These are phyloP conservation scores for Collybia sp. DNA, from an alignment of 768 basidiomycete species.

Conservation along the genomic window DNA sequence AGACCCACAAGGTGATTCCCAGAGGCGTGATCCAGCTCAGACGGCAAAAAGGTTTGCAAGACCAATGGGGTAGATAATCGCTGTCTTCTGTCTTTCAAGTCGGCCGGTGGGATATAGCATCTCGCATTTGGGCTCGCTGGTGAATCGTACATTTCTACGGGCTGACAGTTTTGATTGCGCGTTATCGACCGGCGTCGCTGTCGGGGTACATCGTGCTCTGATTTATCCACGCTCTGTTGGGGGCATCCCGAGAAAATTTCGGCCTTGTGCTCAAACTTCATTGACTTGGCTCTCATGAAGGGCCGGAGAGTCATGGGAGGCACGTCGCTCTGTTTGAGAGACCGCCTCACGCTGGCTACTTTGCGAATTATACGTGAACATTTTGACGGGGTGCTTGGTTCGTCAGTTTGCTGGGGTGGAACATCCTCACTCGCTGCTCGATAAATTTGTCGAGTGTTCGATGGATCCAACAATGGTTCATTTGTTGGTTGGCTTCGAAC, in stretches of 20 bases:
- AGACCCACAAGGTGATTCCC: background rate
- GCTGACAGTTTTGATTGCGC: background rate
- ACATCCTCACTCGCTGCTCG: background rate
- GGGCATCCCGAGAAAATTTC: constrained; percentile 25
- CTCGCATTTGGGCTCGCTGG: constrained; percentile 1
- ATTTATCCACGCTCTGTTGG: constrained; percentile 25
- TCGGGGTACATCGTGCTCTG: constrained; percentile 23
- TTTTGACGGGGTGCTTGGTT: background rate
- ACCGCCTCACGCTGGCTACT: constrained; percentile 30
- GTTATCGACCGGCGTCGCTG: constrained; percentile 16
- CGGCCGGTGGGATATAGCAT: constrained; percentile 10
- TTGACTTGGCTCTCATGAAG: too few species aligned
- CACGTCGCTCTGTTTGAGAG: constrained; percentile 8
- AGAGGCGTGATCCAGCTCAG: background rate
- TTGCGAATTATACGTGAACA: constrained; percentile 29
- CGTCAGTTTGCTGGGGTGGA: background rate
- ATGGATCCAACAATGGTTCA: background rate
- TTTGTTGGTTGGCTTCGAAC: background rate
- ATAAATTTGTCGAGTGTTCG: background rate
- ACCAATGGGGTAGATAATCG: constrained; percentile 8
- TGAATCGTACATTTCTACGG: background rate
- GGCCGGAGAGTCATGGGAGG: constrained; percentile 1
- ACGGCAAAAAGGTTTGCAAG: constrained; percentile 1
- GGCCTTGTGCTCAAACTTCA: constrained; percentile 9
- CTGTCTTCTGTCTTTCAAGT: constrained; percentile 12